phyloP scores from a whole-genome alignment of 371 early-diverging fungal species.

The Smittium mucronatum region DNA sequence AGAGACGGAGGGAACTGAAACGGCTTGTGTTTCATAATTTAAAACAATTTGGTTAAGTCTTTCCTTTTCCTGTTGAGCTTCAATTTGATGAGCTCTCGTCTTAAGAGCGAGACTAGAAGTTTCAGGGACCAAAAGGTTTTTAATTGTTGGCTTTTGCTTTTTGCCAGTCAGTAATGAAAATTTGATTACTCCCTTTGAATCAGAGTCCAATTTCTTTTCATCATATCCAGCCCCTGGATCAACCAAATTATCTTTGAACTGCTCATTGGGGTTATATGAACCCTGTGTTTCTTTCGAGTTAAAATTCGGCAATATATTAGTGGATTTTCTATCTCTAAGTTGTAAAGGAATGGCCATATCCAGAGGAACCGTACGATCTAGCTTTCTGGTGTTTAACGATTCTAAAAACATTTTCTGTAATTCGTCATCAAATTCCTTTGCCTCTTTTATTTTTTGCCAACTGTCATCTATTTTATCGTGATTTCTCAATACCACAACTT shows the following conservation, averaged over 20 bases:
- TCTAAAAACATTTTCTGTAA: constrained; percentile 34
- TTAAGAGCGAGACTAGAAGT: constrained; percentile 70
- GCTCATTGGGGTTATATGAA: neutral
- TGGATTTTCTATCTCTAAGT: constrained; percentile 17
- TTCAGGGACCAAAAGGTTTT: constrained; percentile 63
- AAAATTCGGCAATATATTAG: neutral
- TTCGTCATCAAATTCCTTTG: constrained; percentile 27
- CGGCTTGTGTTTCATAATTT: constrained; percentile 41
- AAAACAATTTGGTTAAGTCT: constrained; percentile 82
- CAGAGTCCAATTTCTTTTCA: constrained; percentile 58
- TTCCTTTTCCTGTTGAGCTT: constrained; percentile 73
- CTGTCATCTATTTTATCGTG: constrained; percentile 26
- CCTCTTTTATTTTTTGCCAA: constrained; percentile 24
- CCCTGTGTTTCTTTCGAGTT: constrained; percentile 11
- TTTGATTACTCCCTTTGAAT: constrained; percentile 59
- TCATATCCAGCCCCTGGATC: constrained; percentile 18
- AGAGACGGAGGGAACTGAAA: neutral
- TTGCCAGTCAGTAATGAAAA: constrained; percentile 83
- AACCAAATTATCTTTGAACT: neutral
- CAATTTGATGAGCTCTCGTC: constrained; percentile 70
- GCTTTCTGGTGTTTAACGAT: constrained; percentile 21
- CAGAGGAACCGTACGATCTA: constrained; percentile 18
- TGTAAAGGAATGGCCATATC: constrained; percentile 27
- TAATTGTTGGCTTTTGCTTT: constrained; percentile 79
- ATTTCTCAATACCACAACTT: constrained; percentile 17